These are phyloP conservation scores for Phytophthora tentaculata DNA, from an alignment of 352 stramenopile species.

Conservation along the genomic window DNA sequence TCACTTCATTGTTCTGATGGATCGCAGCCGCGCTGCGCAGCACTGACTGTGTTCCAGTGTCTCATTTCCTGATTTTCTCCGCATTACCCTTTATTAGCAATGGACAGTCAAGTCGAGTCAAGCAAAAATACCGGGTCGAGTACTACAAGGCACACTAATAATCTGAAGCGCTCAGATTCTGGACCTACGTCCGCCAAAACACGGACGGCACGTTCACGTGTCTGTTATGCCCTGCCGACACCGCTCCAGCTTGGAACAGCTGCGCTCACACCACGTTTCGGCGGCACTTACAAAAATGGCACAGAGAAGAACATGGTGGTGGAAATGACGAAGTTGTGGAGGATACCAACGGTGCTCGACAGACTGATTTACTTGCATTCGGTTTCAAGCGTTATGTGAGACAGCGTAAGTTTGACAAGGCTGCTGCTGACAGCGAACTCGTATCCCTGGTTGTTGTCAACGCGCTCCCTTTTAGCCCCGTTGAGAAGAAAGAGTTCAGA, in stretches of 20 bases:
- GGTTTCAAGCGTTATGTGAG: background rate
- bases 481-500: background rate
- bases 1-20: no score
- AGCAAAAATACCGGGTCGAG: no score
- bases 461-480: background rate
- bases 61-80: no score
- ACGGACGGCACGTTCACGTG: background rate
- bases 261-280: background rate
- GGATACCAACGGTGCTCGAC: background rate
- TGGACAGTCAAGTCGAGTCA: no score
- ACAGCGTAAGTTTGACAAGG: background rate
- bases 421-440: background rate
- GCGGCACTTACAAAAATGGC: background rate
- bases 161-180: no score
- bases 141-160: no score
- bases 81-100: no score
- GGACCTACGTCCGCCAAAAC: background rate
- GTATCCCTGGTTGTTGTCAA: background rate
- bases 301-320: background rate
- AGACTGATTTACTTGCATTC: background rate
- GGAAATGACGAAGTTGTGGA: background rate
- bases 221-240: background rate
- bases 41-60: no score
- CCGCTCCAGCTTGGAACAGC: background rate
- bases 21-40: no score